phyloP scores from a whole-genome alignment of 345 rosid genomes.

The Brassica incana region DNA sequence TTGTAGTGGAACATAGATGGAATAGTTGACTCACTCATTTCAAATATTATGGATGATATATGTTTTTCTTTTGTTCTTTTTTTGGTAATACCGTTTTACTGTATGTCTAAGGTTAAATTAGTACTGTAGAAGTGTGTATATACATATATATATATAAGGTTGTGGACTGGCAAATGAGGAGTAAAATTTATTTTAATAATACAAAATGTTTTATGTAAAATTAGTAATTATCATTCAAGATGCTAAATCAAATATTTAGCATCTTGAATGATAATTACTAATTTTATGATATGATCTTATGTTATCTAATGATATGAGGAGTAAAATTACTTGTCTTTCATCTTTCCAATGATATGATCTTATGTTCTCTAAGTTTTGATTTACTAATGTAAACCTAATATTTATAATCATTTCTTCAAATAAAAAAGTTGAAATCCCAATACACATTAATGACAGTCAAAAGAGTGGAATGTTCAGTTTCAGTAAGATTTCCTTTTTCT shows the following conservation, averaged over 20 bases:
- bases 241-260: background rate
- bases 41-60: background rate
- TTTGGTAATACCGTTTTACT: background rate
- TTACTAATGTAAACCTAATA: background rate
- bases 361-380: background rate
- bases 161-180: background rate
- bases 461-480: slow-evolving; percentile 29
- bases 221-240: background rate
- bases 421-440: slow-evolving; percentile 33
- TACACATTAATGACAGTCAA: background rate
- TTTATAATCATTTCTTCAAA: slow-evolving; percentile 1
- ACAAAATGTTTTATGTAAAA: background rate
- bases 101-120: background rate
- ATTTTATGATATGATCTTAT: too few species aligned
- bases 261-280: too few species aligned
- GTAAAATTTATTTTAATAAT: background rate
- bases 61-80: background rate
- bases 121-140: background rate
- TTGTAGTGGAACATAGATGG: slow-evolving; percentile 20
- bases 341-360: background rate
- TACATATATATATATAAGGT: background rate
- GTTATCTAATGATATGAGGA: too few species aligned
- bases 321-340: background rate
- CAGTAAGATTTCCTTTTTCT: slow-evolving; percentile 20
- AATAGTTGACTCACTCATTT: background rate